Conservation (phyloP, 2,329 filamentous ascomycete species). For the Teratosphaeria destructans region DNA sequence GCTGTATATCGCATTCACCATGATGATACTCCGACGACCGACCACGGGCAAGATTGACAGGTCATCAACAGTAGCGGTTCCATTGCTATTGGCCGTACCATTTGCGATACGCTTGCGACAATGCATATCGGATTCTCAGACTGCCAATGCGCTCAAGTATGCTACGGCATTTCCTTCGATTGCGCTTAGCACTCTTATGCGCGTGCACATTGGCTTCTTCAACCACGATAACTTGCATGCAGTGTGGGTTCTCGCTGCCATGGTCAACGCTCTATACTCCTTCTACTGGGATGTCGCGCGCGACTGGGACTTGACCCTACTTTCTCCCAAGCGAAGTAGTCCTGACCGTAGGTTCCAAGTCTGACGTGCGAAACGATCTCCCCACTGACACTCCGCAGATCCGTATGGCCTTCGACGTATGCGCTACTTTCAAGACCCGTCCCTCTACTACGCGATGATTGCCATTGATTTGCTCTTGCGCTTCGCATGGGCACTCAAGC, state of each 20-base stretch:
- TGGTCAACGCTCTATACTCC: constrained; percentile 82
- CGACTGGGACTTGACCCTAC: constrained; percentile 90
- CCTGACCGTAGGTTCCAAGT: constrained; percentile 1
- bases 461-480: constrained; percentile 68
- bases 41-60: constrained; percentile 59
- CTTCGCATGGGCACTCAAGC: constrained; percentile 84
- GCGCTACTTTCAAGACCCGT: constrained; percentile 59
- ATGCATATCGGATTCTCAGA: constrained; percentile 73
- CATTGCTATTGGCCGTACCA: constrained; percentile 72
- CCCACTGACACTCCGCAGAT: constrained; percentile 25
- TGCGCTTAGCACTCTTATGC: constrained; percentile 39
- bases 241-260: constrained; percentile 17
- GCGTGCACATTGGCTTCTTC: constrained; percentile 3
- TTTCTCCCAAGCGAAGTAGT: constrained; percentile 37
- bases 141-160: constrained; percentile 93
- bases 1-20: constrained; percentile 78
- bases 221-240: not conserved
- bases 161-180: constrained; percentile 89
- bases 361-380: not conserved
- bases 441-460: constrained; percentile 75
- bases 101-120: constrained; percentile 81
- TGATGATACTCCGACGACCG: constrained; percentile 56
- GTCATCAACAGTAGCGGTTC: constrained; percentile 80
- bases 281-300: constrained; percentile 97
- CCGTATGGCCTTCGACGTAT: constrained; percentile 70